Evolutionary conservation across 1,284 basidiomycete species (phyloP), one percentile per base, ranked within the genome.

Genomic region (Prillingera fragicola): DNA sequence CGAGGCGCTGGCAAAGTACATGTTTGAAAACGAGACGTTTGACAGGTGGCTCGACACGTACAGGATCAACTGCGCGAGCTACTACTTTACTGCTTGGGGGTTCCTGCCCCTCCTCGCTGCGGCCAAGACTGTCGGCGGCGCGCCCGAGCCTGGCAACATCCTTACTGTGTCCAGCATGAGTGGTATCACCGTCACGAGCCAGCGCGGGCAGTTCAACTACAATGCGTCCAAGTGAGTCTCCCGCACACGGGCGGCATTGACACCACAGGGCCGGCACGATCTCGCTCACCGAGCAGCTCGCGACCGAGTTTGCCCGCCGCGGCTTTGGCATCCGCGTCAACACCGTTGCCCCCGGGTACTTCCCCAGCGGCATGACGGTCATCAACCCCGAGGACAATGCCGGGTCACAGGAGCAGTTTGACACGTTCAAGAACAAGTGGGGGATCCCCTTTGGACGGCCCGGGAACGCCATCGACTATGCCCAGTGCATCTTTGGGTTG

Each of bases 51-150:
- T 54, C 14, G 52, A 62, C 23, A 59, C 52, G 8, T 65, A 62
- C 50, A 39, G 43, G 19, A 67, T 65, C 54, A 69, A 69, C 55
- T 57, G 55, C 23, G 60, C 62, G 5, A 65, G 64, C 12, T 65
- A 66, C 54, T 60, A 64, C 50, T 71, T 69, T 54, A 63, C 59
- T 13, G 52, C 67, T 3, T 67, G 63, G 36, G 69, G 65, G 13
- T 65, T 69, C 60, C 52, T 71, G 12, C 67, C 67, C 8, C 55
- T 69, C 12, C 58, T 71, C 5, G 52, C 54, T 14, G 59, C 60
- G 4, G 65, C 65, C 36, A 63, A 63, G 52, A 51, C 56, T 1
- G 51, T 65, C n/a, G 62, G 61, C 25, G 45, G 45, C 9, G 57
- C 23, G 37, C 38, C 57, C 10, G 65, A 66, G 43, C 56, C 59